These are phyloP conservation scores for Vitis cinerea DNA, from an alignment of 164 flowering plant genomes.

Conservation along the genomic window DNA sequence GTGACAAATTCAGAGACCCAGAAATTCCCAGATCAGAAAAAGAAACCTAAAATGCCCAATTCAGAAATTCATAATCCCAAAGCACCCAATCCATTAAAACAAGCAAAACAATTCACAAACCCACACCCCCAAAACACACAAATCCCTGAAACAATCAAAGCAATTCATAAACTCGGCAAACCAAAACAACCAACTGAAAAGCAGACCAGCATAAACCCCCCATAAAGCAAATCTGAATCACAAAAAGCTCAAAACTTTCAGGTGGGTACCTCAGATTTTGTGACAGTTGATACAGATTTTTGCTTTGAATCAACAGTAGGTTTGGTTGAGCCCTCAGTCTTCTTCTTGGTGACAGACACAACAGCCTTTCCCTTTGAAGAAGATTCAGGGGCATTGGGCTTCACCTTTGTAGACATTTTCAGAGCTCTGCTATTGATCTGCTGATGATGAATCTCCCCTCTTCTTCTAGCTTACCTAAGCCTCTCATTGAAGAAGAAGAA, in stretches of 20 bases:
- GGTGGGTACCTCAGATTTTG: constrained; percentile 54
- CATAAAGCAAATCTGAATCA: background rate
- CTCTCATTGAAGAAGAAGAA: background rate
- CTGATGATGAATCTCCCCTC: constrained; percentile 3
- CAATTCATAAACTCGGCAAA: constrained; percentile 4
- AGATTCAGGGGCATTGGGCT: constrained; percentile 27
- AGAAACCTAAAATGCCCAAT: no score
- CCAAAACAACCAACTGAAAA: background rate
- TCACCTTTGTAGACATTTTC: constrained; percentile 21
- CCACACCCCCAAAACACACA: constrained; percentile 1
- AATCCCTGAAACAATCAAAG: background rate
- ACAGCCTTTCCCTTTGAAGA: constrained; percentile 37
- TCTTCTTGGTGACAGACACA: constrained; percentile 37
- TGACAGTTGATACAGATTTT: constrained; percentile 31
- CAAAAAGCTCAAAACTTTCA: background rate
- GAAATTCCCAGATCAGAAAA: no score
- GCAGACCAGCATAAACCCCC: background rate
- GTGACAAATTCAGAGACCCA: no score
- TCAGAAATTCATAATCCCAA: constrained; percentile 1
- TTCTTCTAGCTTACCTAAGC: background rate
- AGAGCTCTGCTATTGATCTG: background rate
- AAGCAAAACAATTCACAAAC: background rate
- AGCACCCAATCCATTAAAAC: background rate
- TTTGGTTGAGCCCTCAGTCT: constrained; percentile 44
- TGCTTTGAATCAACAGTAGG: constrained; percentile 33